These are phyloP conservation scores for Anastatica hierochuntica DNA, from an alignment of 345 rosid species.

Conservation along the genomic window DNA sequence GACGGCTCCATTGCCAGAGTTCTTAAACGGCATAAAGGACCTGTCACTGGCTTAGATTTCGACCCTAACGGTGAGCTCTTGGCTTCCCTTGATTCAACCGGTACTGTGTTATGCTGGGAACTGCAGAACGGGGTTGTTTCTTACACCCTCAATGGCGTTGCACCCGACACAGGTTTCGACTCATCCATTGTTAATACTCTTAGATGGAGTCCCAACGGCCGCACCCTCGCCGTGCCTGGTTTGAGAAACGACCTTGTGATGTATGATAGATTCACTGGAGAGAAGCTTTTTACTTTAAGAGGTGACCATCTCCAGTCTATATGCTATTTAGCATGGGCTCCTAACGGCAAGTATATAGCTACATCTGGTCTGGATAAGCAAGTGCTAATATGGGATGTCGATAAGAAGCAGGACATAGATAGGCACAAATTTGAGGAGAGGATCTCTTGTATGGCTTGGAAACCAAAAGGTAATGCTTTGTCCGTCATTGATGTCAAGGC, in stretches of 20 bases:
- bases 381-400: conserved; percentile 85
- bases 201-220: conserved; percentile 96
- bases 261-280: conserved; percentile 92
- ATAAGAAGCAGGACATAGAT: conserved; percentile 73
- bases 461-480: conserved; percentile 74
- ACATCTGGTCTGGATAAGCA: conserved; percentile 83
- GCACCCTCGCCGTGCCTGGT: conserved; percentile 79
- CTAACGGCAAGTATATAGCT: conserved; percentile 89
- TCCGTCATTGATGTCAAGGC: conserved; percentile 76
- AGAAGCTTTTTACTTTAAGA: conserved; percentile 67
- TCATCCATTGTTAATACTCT: conserved; percentile 50
- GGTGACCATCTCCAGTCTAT: conserved; percentile 68
- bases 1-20: conserved; percentile 93
- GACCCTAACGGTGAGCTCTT: conserved; percentile 71
- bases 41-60: conserved; percentile 76
- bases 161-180: conserved; percentile 54
- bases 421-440: conserved; percentile 73
- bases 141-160: conserved; percentile 54
- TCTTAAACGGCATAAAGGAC: conserved; percentile 77
- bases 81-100: conserved; percentile 75
- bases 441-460: conserved; percentile 83
- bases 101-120: conserved; percentile 83
- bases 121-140: conserved; percentile 56
- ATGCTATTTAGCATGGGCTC: conserved; percentile 81
- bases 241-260: conserved; percentile 73